phyloP scores from a whole-genome alignment of 345 rosid genomes.

The Fremontodendron californicum region DNA sequence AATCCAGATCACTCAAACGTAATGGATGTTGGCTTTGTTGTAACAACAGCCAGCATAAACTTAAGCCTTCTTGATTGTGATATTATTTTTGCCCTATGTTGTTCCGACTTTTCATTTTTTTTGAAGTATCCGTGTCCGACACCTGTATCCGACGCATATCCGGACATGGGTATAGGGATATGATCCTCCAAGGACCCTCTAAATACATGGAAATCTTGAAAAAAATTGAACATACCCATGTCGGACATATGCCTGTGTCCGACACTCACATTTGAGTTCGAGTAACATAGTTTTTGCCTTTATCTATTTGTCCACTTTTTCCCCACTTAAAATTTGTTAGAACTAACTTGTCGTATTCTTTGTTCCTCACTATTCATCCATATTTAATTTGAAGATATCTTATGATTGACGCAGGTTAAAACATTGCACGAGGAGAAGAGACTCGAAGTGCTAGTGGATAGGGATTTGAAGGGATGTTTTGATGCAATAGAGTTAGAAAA shows the following conservation, averaged over 20 bases:
- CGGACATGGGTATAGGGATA: too few species aligned
- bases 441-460: conserved; percentile 64
- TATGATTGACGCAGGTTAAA: conserved; percentile 49
- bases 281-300: too few species aligned
- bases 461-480: conserved; percentile 69
- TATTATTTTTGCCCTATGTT: not conserved
- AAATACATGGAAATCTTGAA: too few species aligned
- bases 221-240: too few species aligned
- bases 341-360: not conserved
- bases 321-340: not conserved
- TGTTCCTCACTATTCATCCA: not conserved
- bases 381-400: not conserved
- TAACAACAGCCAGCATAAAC: not conserved
- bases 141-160: too few species aligned
- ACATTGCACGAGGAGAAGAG: conserved; percentile 72
- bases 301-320: not conserved
- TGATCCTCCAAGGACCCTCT: too few species aligned
- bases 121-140: too few species aligned
- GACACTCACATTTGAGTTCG: too few species aligned
- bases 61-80: not conserved
- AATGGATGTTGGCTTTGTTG: not conserved
- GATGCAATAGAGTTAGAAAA: conserved; percentile 64
- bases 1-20: not conserved
- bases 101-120: too few species aligned
- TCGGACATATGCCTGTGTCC: too few species aligned